A percentile compares a stretch with the other conserved stretches of the same genome.
These are phyloP conservation scores for Fusarium scirpi DNA, from an alignment of 2,329 filamentous ascomycete species.

Conservation along the genomic window DNA sequence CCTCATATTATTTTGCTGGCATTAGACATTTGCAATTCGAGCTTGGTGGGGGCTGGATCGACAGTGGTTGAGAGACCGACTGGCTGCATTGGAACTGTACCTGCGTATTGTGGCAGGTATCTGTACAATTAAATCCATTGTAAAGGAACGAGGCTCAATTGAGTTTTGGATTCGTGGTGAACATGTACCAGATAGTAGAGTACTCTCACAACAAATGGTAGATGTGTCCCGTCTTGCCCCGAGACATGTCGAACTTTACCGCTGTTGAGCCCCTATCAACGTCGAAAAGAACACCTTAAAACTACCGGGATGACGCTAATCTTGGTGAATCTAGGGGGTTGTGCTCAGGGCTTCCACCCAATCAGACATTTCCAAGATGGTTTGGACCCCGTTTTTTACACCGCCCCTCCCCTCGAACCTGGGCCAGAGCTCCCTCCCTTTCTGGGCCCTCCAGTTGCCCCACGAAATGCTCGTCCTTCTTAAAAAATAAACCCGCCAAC, in stretches of 20 bases:
- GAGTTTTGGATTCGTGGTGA: not conserved
- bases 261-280: slow-evolving; percentile 26
- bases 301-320: slow-evolving; percentile 33
- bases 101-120: slow-evolving; percentile 34
- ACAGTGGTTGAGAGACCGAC: slow-evolving; percentile 17
- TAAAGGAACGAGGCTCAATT: slow-evolving; percentile 1
- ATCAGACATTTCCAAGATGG: slow-evolving; percentile 1
- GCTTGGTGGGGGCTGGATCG: slow-evolving; percentile 37
- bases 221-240: slow-evolving; percentile 1
- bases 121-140: slow-evolving; percentile 4
- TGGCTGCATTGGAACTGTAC: slow-evolving; percentile 30
- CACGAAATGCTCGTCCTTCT: slow-evolving; percentile 32
- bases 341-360: slow-evolving; percentile 5
- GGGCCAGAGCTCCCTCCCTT: slow-evolving; percentile 35
- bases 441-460: slow-evolving; percentile 31
- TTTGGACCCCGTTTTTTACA: slow-evolving; percentile 30
- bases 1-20: slow-evolving; percentile 2
- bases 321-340: slow-evolving; percentile 16
- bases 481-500: slow-evolving; percentile 40
- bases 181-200: not conserved
- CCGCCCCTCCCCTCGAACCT: slow-evolving; percentile 35
- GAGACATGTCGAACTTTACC: slow-evolving; percentile 24
- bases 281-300: slow-evolving; percentile 30
- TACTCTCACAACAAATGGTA: not conserved
- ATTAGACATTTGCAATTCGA: slow-evolving; percentile 13